Evolutionary conservation across 352 stramenopile species (phyloP), one percentile per base, ranked within the genome.

Genomic region (Phytophthora fragariaefolia): DNA sequence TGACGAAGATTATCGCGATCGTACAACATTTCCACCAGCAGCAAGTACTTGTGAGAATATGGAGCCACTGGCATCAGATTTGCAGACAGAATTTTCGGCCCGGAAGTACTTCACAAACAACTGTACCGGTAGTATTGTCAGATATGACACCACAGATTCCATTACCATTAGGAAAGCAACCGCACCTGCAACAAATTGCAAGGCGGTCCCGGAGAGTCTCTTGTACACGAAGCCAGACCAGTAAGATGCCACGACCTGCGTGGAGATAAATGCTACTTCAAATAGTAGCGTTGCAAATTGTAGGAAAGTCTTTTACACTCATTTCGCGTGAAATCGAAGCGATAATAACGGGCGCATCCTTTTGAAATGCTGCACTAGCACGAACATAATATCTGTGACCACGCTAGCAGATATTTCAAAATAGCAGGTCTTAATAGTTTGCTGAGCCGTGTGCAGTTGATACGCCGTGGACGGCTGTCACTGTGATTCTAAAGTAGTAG

Each of bases 251-350:
- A n/a, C 50, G 60, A 20, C 60, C 60, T 22, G 51, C 45, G 34
- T 69, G 60, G 60, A 49, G 52, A 22, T 69, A 69, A 23, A 43
- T 40, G 26, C 27, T n/a, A n/a, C n/a, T n/a, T n/a, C n/a, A n/a
- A n/a, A n/a, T n/a, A n/a, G n/a, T n/a, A n/a, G n/a, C n/a, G n/a
- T n/a, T n/a, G n/a, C 8, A 38, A 38, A 38, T 38, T n/a, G 12
- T 38, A n/a, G 32, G 9, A 38, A n/a, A n/a, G n/a, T n/a, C n/a
- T n/a, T n/a, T n/a, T n/a, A n/a, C n/a, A n/a, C n/a, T n/a, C n/a
- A n/a, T n/a, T n/a, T n/a, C n/a, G n/a, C n/a, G n/a, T n/a, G n/a
- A n/a, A n/a, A n/a, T n/a, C n/a, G n/a, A n/a, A n/a, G n/a, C n/a
- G n/a, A n/a, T n/a, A n/a, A n/a, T n/a, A n/a, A n/a, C n/a, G n/a